Percentiles rank a stretch among this genome's conserved stretches.
Evolutionary conservation across 176 grass and related monocot genomes (phyloP).

Genomic region (Typha latifolia): DNA sequence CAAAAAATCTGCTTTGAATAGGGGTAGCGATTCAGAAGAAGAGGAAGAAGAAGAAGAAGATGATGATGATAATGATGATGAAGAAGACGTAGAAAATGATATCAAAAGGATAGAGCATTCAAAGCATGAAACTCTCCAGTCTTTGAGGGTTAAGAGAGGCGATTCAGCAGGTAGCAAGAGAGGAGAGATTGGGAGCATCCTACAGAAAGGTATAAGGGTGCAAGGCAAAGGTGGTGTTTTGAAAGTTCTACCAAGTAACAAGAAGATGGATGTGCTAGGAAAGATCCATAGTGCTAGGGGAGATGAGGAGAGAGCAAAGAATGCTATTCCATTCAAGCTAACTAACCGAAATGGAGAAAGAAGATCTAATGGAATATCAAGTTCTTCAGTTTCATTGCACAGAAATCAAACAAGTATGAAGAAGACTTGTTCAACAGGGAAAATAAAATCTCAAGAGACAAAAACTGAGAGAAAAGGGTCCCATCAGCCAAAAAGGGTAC

Average conservation of each 20-base stretch:
- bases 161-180: background rate
- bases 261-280: background rate
- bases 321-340: slow-evolving; percentile 1
- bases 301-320: slow-evolving; percentile 16
- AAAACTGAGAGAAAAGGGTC: slow-evolving; percentile 23
- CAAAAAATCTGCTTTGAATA: slow-evolving; percentile 2
- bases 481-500: background rate
- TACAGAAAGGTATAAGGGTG: slow-evolving; percentile 13
- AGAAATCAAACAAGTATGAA: slow-evolving; percentile 47
- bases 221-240: slow-evolving; percentile 53
- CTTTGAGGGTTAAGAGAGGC: slow-evolving; percentile 13
- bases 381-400: slow-evolving; percentile 31
- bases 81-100: background rate
- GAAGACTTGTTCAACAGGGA: slow-evolving; percentile 34
- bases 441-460: slow-evolving; percentile 21
- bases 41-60: background rate
- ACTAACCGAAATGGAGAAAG: slow-evolving; percentile 25
- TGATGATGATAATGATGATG: too few species aligned
- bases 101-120: slow-evolving; percentile 7
- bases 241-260: slow-evolving; percentile 18
- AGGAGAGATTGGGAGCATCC: slow-evolving; percentile 2
- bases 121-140: slow-evolving; percentile 8
- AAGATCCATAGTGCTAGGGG: background rate
- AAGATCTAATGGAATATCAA: slow-evolving; percentile 25
- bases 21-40: background rate